Evolutionary conservation across 345 rosid genomes (phyloP), one percentile per base, ranked within the genome.

Genomic region (Camelina hispida): DNA sequence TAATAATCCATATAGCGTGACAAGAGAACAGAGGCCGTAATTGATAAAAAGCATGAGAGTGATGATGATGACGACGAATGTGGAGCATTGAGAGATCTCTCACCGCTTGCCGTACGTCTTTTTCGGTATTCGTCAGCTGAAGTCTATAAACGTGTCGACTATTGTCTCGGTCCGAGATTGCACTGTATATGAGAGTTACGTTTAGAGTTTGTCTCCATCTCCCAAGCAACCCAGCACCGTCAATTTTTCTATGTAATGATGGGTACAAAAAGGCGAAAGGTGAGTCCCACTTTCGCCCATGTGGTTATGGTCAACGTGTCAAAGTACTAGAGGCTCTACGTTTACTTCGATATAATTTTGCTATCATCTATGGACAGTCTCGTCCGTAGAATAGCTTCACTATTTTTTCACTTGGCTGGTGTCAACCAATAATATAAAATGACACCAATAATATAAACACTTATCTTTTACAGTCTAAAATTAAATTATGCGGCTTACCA

Each of bases 281-380:
- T 66, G 52, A 51, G 78, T 48, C 58, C 73, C 69, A 52, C 23
- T 12, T 35, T 58, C 51, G 14, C 51, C 75, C 77, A 72, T 44
- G 65, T 72, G 71, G 55, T 55, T 61, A 3, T 23, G 15, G 78
- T 65, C 72, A 23, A 69, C 65, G 79, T 79, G 85, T 79, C 83
- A n/a, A 7, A 64, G 28, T 17, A 54, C 53, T 47, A 73, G 43
- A 42, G 74, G 81, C 76, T 56, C 7, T 28, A 7, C 0, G 42
- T 42, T 13, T 22, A 28, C 5, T 55, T 9, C 50, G 17, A 65
- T 56, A 65, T 44, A 42, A 12, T 10, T 57, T 66, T 28, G 8
- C 62, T 34, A 52, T 53, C 25, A 43, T 44, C 55, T 11, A 32
- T 34, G 37, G 37, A 63, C 57, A 73, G 79, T 48, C 69, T 55